Evolutionary conservation across 495 filamentous ascomycete species (phyloP).

Genomic region (Podospora australis): DNA sequence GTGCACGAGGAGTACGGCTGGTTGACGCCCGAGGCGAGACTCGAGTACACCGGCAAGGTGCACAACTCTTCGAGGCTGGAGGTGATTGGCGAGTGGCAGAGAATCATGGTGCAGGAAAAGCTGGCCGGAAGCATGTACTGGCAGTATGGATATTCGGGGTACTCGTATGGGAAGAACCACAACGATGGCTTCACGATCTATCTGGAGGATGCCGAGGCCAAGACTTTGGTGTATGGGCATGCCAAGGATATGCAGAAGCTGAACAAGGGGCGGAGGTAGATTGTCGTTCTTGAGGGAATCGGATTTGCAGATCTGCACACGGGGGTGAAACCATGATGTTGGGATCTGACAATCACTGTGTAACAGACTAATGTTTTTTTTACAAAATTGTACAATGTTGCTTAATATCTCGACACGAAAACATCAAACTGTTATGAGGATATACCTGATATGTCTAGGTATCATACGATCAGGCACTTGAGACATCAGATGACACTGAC

Average conservation of each 20-base stretch:
- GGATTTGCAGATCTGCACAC: background rate
- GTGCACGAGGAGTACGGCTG: constrained; percentile 64
- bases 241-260: constrained; percentile 22
- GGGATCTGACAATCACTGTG: too few species aligned
- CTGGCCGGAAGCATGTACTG: constrained; percentile 56
- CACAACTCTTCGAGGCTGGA: constrained; percentile 32
- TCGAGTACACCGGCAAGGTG: constrained; percentile 27
- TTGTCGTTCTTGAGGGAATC: background rate
- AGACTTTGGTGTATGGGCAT: constrained; percentile 31
- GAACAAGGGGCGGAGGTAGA: constrained; percentile 9
- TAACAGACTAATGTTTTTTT: too few species aligned
- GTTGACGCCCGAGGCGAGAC: constrained; percentile 34
- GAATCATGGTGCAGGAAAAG: constrained; percentile 43
- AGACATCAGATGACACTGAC: too few species aligned
- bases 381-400: too few species aligned
- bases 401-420: too few species aligned
- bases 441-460: too few species aligned
- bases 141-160: constrained; percentile 55
- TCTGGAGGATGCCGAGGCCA: constrained; percentile 33
- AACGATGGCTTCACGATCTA: constrained; percentile 54
- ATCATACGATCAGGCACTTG: too few species aligned
- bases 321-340: too few species aligned
- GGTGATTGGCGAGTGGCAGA: constrained; percentile 55
- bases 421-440: too few species aligned
- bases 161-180: constrained; percentile 48